Percentiles rank a stretch among this genome's conserved stretches.
Evolutionary conservation across 1,139 yeast species (phyloP).

Genomic region (Martiniozyma asiatica): DNA sequence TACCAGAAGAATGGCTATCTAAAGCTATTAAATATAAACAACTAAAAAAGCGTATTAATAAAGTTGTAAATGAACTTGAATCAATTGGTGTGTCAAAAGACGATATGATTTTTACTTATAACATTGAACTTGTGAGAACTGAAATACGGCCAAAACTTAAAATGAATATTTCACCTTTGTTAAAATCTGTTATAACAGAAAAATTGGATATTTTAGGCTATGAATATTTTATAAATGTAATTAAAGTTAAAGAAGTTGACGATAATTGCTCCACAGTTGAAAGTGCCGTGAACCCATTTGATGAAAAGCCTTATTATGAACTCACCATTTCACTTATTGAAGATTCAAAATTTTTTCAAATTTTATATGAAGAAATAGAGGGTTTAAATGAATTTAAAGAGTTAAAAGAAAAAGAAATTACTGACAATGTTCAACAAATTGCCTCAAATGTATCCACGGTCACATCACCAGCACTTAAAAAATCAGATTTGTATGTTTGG

Average conservation of each 20-base stretch:
- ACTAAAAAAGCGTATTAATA: slow-evolving; percentile 51
- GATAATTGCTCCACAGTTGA: slow-evolving; percentile 3
- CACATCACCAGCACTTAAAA: slow-evolving; percentile 30
- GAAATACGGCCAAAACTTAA: slow-evolving; percentile 15
- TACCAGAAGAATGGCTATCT: slow-evolving; percentile 59
- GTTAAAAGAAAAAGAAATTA: slow-evolving; percentile 34
- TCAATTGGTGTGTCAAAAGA: slow-evolving; percentile 41
- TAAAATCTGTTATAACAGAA: slow-evolving; percentile 12
- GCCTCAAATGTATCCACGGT: slow-evolving; percentile 29
- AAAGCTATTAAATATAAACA: slow-evolving; percentile 65
- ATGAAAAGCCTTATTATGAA: slow-evolving; percentile 14
- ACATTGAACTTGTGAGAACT: slow-evolving; percentile 11
- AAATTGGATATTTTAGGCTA: slow-evolving; percentile 14
- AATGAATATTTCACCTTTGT: slow-evolving; percentile 13
- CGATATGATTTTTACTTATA: slow-evolving; percentile 15
- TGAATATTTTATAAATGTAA: slow-evolving; percentile 17
- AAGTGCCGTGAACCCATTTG: slow-evolving; percentile 16
- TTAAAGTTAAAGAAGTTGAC: slow-evolving; percentile 23
- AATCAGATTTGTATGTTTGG: slow-evolving; percentile 58
- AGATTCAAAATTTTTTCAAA: slow-evolving; percentile 42
- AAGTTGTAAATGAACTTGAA: slow-evolving; percentile 49
- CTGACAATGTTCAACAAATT: slow-evolving; percentile 31
- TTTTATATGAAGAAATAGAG: slow-evolving; percentile 45
- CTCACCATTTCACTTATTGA: slow-evolving; percentile 25
- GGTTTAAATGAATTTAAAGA: slow-evolving; percentile 34